Evolutionary conservation across 345 rosid species (phyloP), one percentile per base, ranked within the genome.

Genomic region (Aethionema arabicum): DNA sequence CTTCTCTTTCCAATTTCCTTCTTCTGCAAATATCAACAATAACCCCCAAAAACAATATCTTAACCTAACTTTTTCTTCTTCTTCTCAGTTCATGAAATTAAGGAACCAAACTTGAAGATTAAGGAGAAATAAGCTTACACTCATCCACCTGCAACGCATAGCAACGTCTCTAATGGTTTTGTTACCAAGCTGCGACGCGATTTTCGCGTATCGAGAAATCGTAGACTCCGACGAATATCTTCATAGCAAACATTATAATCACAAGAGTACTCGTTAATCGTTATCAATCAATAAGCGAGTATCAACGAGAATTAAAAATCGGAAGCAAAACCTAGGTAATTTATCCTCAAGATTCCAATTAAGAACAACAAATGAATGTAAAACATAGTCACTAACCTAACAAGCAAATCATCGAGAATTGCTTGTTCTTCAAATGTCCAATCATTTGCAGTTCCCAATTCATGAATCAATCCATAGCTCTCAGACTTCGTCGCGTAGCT

Each of bases 91-190:
- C 14, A 44, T 29, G 27, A 32, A 54, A 31, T 42, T 36, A n/a
- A 36, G 39, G 14, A 29, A 46, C 32, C 21, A 31, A 69, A 5
- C 74, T 48, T 40, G 56, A 40, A 4, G 52, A 62, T 8, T 30
- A 45, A 11, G 38, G 21, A 59, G 11, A 1, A 53, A 52, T 30
- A 14, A 38, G 31, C 77, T 72, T 71, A 86, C 84, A 52, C 76
- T 59, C 78, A 82, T 76, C 96, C 95, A 86, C 67, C 76, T 74
- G 79, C 87, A 77, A 52, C 96, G 96, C 73, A 73, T 39, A 33
- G 95, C 96, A 56, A 91, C 88, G 60, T 91, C 98, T 16, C 98
- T 76, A 11, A 83, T 77, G 9, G 82, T 86, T 68, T 91, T 91
- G 44, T 75, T 54, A 35, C 39, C 59, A 37, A 91, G 74, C 68